Base-by-base conservation (phyloP, 768 basidiomycete species). In the Phylloporus arenicola region DNA sequence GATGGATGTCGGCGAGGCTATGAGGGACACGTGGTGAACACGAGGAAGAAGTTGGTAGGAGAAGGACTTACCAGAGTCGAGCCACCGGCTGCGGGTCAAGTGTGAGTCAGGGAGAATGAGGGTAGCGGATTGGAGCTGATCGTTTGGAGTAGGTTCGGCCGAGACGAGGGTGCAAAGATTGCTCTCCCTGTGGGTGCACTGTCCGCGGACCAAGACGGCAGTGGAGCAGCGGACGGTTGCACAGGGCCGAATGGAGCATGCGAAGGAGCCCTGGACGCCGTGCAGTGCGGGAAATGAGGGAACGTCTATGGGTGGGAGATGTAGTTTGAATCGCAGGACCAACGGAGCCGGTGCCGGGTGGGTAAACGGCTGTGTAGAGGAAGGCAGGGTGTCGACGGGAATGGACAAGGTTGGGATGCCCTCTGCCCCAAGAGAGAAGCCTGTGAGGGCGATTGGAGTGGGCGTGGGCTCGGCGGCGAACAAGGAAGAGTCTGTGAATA, bases 41-140 rank as follows among this genome's bases (percentile, higher is more conserved):
- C 54, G 59, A 63, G 64, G 59, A 62, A 62, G 29, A 30, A 43
- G 41, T 51, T 53, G 43, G 31, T 7, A 55, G 20, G 41, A 37
- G 43, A 51, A 48, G 42, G 50, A 76, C 85, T 65, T 62, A 88
- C 86, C 69, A 54, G 76, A 66, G 62, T 84, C 82, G 55, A 84
- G 72, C 86, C 85, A 86, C 51, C 83, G 77, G 66, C 86, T 86
- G 51, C 80, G 73, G 59, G 64, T 80, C 43, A 90, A 70, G 14
- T 73, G 66, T 19, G 86, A 86, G 52, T 88, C 85, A 38, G 88
- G 86, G 43, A 89, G 71, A 49, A 75, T 65, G 45, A 80, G 77
- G 55, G 78, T 75, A 2, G 79, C 73, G 38, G 70, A 74, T 46
- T 79, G 76, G 53, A 77, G 63, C 14, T 61, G 52, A 45, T 76